Evolutionary conservation across 176 grass and related monocot genomes (phyloP).

Genomic region (Ampelocalamus luodianensis): DNA sequence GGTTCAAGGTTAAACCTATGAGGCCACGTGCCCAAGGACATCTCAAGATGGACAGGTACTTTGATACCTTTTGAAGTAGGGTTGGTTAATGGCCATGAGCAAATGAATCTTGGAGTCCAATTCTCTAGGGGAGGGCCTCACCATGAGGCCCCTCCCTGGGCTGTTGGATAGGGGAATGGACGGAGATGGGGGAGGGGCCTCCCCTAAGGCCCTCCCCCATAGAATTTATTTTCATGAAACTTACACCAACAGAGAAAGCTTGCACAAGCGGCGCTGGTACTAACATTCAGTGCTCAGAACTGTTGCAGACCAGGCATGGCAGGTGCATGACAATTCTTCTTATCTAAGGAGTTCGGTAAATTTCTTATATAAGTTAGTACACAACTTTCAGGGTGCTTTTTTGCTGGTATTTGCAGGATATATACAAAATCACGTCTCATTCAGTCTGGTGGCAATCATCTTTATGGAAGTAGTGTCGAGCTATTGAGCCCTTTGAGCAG

Average conservation of each 20-base stretch:
- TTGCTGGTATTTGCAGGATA: conserved; percentile 20
- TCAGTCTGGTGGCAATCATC: background rate
- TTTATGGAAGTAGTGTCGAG: background rate
- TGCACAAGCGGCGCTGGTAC: conserved; percentile 3
- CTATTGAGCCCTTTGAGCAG: background rate
- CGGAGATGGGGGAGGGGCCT: too few species aligned
- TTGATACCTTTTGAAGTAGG: conserved; percentile 14
- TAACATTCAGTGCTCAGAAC: conserved; percentile 28
- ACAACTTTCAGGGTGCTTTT: background rate
- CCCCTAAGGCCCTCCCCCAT: too few species aligned
- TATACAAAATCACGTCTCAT: background rate
- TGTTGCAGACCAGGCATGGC: background rate
- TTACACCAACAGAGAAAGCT: background rate
- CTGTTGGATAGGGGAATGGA: too few species aligned
- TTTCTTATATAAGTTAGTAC: background rate
- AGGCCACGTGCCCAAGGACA: conserved; percentile 33
- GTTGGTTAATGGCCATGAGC: conserved; percentile 32
- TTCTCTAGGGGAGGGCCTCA: too few species aligned
- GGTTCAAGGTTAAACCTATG: conserved; percentile 32
- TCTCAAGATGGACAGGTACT: conserved; percentile 28
- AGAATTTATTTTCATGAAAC: too few species aligned
- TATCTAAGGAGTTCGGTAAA: background rate
- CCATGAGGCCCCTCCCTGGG: too few species aligned
- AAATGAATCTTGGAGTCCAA: too few species aligned
- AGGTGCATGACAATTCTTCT: background rate